These are phyloP conservation scores for Fusarium annulatum DNA, from an alignment of 2,329 filamentous ascomycete genomes.

Conservation along the genomic window DNA sequence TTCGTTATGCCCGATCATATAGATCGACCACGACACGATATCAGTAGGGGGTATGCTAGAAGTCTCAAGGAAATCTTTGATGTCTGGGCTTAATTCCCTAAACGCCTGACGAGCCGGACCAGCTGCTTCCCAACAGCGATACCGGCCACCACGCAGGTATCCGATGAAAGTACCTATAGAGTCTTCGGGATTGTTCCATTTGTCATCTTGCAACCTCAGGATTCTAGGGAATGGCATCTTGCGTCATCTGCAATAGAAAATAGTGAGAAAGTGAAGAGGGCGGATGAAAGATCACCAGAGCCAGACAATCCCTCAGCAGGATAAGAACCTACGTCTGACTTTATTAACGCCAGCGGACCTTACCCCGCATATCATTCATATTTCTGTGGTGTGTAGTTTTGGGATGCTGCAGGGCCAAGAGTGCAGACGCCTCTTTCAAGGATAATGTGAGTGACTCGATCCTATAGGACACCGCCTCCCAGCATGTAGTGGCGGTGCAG, in stretches of 20 bases:
- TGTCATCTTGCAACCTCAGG: fast-evolving
- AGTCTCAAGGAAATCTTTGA: background rate
- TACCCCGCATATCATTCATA: background rate
- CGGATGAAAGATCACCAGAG: fast-evolving
- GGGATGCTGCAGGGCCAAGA: background rate
- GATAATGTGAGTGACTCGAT: fast-evolving
- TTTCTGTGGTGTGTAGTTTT: background rate
- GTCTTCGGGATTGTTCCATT: fast-evolving
- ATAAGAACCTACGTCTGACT: fast-evolving
- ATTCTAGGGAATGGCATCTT: background rate
- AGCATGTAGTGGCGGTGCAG: background rate
- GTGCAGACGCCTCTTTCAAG: fast-evolving
- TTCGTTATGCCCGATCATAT: background rate
- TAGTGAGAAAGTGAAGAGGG: fast-evolving
- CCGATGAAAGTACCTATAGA: background rate
- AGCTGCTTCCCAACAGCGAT: background rate
- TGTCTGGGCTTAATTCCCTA: background rate
- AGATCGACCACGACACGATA: background rate
- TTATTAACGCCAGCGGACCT: background rate
- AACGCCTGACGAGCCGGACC: background rate
- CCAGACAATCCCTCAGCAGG: fast-evolving
- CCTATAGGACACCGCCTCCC: fast-evolving
- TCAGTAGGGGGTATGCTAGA: background rate
- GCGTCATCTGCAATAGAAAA: fast-evolving
- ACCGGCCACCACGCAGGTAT: background rate